Base-by-base conservation (phyloP, 202 grass and related monocot species). In the Panicum virgatum region DNA sequence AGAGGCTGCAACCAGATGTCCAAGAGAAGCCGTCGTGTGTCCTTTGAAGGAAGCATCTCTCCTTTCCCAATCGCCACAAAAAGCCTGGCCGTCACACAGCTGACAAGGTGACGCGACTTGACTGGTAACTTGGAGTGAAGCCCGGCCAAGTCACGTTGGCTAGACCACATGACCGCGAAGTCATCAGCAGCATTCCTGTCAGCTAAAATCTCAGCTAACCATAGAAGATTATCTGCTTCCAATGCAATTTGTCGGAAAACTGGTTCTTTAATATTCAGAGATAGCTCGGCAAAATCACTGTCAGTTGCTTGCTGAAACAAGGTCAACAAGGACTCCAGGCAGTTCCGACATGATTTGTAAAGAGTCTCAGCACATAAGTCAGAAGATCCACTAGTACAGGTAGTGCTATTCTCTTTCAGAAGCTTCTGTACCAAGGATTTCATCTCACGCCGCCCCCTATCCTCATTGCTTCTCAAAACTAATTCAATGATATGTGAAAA, bases 51-150 rank as follows among this genome's bases (percentile, higher is more conserved):
- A 78, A 97, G 90, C 64, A 97, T 88, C 45, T 97, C 95, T 22
- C 95, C 92, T 86, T 86, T 97, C 26, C 95, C 95, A 29, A 97
- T 88, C 22, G 86, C 92, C 62, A 97, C 90, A 64, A 94, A 93
- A 62, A 97, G 83, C 74, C 92, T 85, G 0, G 86, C 88, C 5
- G 95, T 94, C 52, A 94, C 76, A 3, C 88, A 89, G 38, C 95
- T 97, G 52, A 92, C 86, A 18, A 91, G 90, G 79, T 97, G 90
- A 60, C 94, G 94, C 0, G 85, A 94, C 85, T 87, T 92, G 60
- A 88, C 87, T 22, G 94, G 92, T 69, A 97, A 78, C 81, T 83
- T 89, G 19, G 85, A 56, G 74, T 97, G 95, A 51, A 97, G 75
- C 37, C 65, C 76, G 15, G 92, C 90, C 3, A 97, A 48, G 75